These are phyloP conservation scores for Aspergillus tubingensis DNA, from an alignment of 2,329 filamentous ascomycete genomes.

Conservation along the genomic window DNA sequence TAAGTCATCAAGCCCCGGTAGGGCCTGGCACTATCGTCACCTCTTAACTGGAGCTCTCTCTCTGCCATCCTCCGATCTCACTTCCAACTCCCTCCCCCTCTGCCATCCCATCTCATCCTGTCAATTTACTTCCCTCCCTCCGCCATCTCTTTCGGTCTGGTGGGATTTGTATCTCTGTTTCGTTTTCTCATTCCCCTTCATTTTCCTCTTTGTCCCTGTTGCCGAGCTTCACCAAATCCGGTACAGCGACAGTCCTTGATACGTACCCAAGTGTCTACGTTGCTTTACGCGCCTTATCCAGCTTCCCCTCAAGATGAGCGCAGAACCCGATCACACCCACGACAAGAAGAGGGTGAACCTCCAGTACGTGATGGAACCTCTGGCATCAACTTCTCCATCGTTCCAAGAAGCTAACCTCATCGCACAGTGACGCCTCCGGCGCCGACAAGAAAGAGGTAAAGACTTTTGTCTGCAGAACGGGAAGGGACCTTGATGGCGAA, in stretches of 20 bases:
- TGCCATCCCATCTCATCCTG: constrained; percentile 13
- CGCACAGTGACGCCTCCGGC: constrained; percentile 78
- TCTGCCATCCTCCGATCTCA: constrained; percentile 32
- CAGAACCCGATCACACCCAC: constrained; percentile 62
- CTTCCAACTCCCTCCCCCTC: constrained; percentile 20
- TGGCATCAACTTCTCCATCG: constrained; percentile 15
- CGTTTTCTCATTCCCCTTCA: constrained; percentile 9
- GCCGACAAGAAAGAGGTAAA: constrained; percentile 79
- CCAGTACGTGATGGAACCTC: constrained; percentile 60
- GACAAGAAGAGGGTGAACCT: constrained; percentile 83
- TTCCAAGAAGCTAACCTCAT: constrained; percentile 42
- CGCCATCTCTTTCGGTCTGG: constrained; percentile 19
- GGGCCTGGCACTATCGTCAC: constrained; percentile 39
- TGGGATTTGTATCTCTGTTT: constrained; percentile 14
- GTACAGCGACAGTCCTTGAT: constrained; percentile 20
- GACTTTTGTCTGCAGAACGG: constrained; percentile 8
- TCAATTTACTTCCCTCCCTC: constrained; percentile 13
- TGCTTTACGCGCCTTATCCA: constrained; percentile 31
- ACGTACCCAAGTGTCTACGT: constrained; percentile 23
- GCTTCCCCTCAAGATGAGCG: constrained; percentile 63
- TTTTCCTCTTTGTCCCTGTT: constrained; percentile 18
- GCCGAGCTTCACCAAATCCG: constrained; percentile 20
- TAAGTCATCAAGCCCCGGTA: constrained; percentile 32
- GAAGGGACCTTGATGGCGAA: constrained; percentile 41
- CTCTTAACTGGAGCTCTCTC: constrained; percentile 38